These are phyloP conservation scores for Bonnemaisonia californica DNA, from an alignment of 31 red algal genomes.

Conservation along the genomic window DNA sequence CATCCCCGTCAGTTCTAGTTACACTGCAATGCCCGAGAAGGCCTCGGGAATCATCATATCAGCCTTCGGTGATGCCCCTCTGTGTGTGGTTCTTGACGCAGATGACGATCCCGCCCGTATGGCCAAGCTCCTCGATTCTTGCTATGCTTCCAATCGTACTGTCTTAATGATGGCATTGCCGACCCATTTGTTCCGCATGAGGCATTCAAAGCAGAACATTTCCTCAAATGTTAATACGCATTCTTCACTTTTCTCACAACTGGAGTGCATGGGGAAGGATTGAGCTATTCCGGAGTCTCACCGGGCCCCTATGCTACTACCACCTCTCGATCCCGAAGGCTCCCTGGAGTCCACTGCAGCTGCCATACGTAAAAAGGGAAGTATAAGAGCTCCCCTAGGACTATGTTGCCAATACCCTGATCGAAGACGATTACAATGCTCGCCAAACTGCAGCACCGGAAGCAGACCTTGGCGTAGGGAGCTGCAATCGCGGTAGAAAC, in stretches of 20 bases:
- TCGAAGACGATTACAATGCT: constrained; percentile 13
- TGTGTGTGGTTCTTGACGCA: constrained; percentile 27
- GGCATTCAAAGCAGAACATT: constrained; percentile 43
- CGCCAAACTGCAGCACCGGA: neutral
- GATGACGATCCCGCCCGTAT: constrained; percentile 29
- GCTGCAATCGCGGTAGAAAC: neutral
- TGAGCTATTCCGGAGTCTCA: constrained; percentile 17
- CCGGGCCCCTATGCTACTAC: constrained; percentile 34
- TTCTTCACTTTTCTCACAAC: constrained; percentile 23
- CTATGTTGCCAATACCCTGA: constrained; percentile 26
- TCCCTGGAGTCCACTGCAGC: constrained; percentile 32
- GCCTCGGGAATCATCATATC: constrained; percentile 42
- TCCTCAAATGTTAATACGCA: constrained; percentile 20
- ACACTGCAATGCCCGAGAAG: constrained; percentile 1
- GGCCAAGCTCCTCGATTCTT: neutral
- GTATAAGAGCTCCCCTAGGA: constrained; percentile 25
- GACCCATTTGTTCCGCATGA: constrained; percentile 41
- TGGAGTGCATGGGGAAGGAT: constrained; percentile 26
- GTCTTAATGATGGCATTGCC: constrained; percentile 35
- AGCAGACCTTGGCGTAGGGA: too few relatives aligned
- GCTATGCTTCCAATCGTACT: constrained; percentile 37
- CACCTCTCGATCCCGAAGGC: constrained; percentile 20
- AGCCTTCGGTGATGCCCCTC: constrained; percentile 26
- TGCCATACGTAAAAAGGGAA: constrained; percentile 29
- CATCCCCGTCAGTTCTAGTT: neutral